Evolutionary conservation across 352 stramenopile genomes (phyloP).

Genomic region (Plasmopara halstedii): DNA sequence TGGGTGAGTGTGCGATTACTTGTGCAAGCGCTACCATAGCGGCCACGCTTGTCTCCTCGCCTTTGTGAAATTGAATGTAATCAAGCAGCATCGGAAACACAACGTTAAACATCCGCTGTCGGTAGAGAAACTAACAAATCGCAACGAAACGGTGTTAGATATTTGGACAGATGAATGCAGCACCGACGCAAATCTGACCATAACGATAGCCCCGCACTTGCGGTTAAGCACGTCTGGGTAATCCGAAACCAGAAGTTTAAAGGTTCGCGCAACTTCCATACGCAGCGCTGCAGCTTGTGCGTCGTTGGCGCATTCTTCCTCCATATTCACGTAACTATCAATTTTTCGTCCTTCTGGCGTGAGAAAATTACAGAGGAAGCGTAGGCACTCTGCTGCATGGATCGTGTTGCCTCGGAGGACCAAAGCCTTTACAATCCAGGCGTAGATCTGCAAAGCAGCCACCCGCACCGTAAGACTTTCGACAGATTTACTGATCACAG

Average conservation of each 20-base stretch:
- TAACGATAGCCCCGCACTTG: constrained; percentile 77
- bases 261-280: constrained; percentile 73
- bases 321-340: constrained; percentile 21
- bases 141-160: neutral
- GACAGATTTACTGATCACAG: constrained; percentile 37
- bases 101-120: constrained; percentile 72
- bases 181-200: constrained; percentile 27
- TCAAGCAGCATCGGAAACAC: constrained; percentile 65
- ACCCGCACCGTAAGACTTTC: constrained; percentile 38
- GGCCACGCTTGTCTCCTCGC: constrained; percentile 37
- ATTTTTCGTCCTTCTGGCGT: constrained; percentile 17
- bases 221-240: constrained; percentile 75
- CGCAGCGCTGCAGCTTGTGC: constrained; percentile 27
- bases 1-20: constrained; percentile 75
- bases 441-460: constrained; percentile 75
- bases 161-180: neutral
- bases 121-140: constrained; percentile 55
- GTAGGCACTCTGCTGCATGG: constrained; percentile 57
- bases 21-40: constrained; percentile 71
- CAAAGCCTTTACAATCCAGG: constrained; percentile 77
- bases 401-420: constrained; percentile 68
- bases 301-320: constrained; percentile 14
- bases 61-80: constrained; percentile 42
- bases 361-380: constrained; percentile 68
- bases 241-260: constrained; percentile 73